These are phyloP conservation scores for Pancytospora philotis DNA, from an alignment of 371 early-diverging fungal species.

Conservation along the genomic window DNA sequence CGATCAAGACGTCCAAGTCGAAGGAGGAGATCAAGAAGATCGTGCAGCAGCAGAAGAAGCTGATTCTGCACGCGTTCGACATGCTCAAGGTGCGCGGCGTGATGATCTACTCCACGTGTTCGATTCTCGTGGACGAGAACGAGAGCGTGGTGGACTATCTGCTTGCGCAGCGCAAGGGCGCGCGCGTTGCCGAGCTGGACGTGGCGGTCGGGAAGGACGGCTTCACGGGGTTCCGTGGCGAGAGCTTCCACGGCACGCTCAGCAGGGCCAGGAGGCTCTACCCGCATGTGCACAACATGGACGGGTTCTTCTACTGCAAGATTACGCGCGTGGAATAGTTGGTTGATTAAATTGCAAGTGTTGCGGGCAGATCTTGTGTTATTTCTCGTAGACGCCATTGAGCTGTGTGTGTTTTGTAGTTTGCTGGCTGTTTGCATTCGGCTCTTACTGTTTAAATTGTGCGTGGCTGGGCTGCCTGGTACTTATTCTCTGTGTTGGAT, in stretches of 20 bases:
- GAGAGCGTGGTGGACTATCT: conserved; percentile 93
- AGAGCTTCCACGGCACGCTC: conserved; percentile 70
- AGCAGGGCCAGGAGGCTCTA: conserved; percentile 78
- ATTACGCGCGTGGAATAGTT: conserved; percentile 65
- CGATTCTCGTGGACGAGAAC: conserved; percentile 92
- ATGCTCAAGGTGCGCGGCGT: conserved; percentile 87
- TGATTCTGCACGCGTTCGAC: conserved; percentile 87
- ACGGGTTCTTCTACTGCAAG: conserved; percentile 96
- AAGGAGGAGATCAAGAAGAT: conserved; percentile 76
- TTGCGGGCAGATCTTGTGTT: too few species aligned
- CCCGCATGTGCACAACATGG: conserved; percentile 96
- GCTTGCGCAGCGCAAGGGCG: conserved; percentile 76
- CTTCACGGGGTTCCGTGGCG: conserved; percentile 53
- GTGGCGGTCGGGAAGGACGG: conserved; percentile 56
- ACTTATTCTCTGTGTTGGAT: too few species aligned
- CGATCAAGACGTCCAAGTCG: conserved; percentile 78
- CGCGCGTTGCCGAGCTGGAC: conserved; percentile 78
- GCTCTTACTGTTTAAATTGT: too few species aligned
- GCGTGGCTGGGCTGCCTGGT: too few species aligned
- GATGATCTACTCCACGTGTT: conserved; percentile 96
- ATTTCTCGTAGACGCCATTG: too few species aligned
- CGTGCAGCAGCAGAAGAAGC: conserved; percentile 80
- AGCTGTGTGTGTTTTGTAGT: too few species aligned
- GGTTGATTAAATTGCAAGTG: too few species aligned
- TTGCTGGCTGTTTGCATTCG: too few species aligned